Conservation (phyloP, 1,139 yeast genomes). For the Sugiyamaella paludigena region DNA sequence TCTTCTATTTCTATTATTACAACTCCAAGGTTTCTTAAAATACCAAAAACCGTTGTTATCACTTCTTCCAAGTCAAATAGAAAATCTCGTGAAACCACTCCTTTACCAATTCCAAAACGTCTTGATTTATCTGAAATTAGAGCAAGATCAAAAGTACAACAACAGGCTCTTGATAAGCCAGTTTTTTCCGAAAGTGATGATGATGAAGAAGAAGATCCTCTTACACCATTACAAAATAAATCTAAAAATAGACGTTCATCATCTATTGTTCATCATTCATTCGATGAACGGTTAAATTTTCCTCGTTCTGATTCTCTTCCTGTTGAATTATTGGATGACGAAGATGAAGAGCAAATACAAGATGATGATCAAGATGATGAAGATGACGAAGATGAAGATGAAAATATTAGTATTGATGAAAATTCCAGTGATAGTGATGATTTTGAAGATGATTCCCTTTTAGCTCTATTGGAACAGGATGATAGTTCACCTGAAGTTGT, state of each 20-base stretch:
- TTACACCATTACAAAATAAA: conserved; percentile 2
- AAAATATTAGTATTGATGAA: conserved; percentile 23
- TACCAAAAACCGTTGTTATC: no score
- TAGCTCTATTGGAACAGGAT: conserved; percentile 29
- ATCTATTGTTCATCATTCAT: conserved; percentile 25
- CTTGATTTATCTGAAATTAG: conserved; percentile 26
- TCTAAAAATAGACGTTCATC: conserved; percentile 15
- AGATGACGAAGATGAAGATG: conserved; percentile 16
- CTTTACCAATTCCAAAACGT: conserved; percentile 26
- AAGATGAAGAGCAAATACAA: conserved; percentile 12
- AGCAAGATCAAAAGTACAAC: conserved; percentile 15
- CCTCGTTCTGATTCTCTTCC: conserved; percentile 18
- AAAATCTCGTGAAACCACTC: conserved; percentile 21
- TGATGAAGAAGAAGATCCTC: conserved; percentile 17
- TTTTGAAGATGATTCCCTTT: conserved; percentile 29
- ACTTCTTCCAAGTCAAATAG: conserved; percentile 5
- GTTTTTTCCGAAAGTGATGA: conserved; percentile 10
- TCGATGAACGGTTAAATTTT: conserved; percentile 22
- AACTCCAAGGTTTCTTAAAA: not conserved
- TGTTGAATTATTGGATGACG: conserved; percentile 12
- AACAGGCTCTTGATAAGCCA: not conserved
- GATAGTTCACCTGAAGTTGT: conserved; percentile 35
- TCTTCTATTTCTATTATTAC: conserved; percentile 7
- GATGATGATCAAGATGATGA: conserved; percentile 16
- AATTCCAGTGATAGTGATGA: conserved; percentile 22